Conservation (phyloP, 1,284 basidiomycete genomes). For the Takashimella koratensis region DNA sequence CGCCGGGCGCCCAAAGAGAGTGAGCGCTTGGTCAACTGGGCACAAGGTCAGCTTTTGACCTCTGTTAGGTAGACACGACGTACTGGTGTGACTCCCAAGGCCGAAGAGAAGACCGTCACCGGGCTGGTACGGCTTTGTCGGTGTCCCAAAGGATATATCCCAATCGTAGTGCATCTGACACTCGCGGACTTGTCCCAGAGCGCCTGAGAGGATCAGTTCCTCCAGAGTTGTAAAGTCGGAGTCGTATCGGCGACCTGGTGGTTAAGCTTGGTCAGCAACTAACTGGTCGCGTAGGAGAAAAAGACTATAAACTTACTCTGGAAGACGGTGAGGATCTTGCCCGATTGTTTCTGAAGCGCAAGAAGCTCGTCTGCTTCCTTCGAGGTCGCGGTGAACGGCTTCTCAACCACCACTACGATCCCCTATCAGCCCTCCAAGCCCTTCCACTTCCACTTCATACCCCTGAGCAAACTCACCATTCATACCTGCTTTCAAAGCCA, state of each 20-base stretch:
- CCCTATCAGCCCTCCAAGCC: background rate
- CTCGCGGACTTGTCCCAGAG: constrained; percentile 9
- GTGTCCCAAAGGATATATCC: constrained; percentile 3
- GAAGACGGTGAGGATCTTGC: constrained; percentile 10
- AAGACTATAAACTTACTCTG: constrained; percentile 12
- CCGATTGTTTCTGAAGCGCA: constrained; percentile 6
- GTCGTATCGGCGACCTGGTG: constrained; percentile 15
- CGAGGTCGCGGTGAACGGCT: constrained; percentile 6
- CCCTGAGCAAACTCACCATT: constrained; percentile 17
- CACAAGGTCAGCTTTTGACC: background rate
- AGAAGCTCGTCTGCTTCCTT: constrained; percentile 8
- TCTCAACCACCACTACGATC: constrained; percentile 15
- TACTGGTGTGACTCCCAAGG: constrained; percentile 12
- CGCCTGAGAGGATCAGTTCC: constrained; percentile 2
- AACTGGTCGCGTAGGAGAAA: background rate
- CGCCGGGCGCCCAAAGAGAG: background rate
- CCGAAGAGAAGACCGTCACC: constrained; percentile 15
- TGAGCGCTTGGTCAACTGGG: background rate
- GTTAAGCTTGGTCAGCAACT: background rate
- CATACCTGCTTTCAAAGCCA: constrained; percentile 12
- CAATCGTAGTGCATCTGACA: constrained; percentile 13
- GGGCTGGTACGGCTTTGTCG: constrained; percentile 4
- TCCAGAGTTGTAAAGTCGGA: constrained; percentile 11
- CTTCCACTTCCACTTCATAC: background rate
- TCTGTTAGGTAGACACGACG: constrained; percentile 1